phyloP scores from a whole-genome alignment of 441 rosid genomes.

The Arabidopsis hybrid region DNA sequence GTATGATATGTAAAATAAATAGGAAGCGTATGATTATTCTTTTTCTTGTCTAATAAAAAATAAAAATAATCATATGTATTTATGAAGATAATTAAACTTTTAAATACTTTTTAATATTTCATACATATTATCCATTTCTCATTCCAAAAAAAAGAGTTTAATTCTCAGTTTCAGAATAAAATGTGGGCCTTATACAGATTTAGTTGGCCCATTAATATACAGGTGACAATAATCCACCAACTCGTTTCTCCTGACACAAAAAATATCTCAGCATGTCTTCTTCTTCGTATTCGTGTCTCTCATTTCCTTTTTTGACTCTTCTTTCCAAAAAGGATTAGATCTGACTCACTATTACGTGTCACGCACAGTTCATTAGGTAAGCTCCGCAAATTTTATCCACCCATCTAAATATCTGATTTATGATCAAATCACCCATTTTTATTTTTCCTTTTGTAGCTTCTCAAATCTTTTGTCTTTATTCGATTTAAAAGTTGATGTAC shows the following conservation, averaged over 20 bases:
- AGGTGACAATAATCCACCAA: constrained; percentile 15
- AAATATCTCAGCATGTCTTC: constrained; percentile 35
- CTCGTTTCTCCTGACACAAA: constrained; percentile 21
- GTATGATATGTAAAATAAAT: too few species aligned
- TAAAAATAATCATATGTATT: too few species aligned
- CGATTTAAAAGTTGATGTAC: constrained; percentile 21
- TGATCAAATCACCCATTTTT: background rate
- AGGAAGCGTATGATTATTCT: too few species aligned
- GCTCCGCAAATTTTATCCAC: constrained; percentile 11
- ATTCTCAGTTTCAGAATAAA: background rate
- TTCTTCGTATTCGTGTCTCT: constrained; percentile 38
- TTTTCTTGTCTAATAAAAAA: too few species aligned
- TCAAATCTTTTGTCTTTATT: constrained; percentile 37
- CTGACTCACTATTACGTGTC: constrained; percentile 39
- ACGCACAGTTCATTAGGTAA: constrained; percentile 22
- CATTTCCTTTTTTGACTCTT: background rate
- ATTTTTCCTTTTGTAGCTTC: background rate
- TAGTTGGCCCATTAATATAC: constrained; percentile 34
- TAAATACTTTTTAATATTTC: too few species aligned
- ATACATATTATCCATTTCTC: too few species aligned
- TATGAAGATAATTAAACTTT: too few species aligned
- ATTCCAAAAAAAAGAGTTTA: too few species aligned
- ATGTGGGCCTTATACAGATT: constrained; percentile 29
- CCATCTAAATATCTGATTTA: constrained; percentile 24
- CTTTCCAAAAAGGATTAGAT: constrained; percentile 31